A percentile compares a stretch with the other conserved stretches of the same genome.
These are phyloP conservation scores for Gloeopeniophorella convolvens DNA, from an alignment of 768 basidiomycete genomes.

Conservation along the genomic window DNA sequence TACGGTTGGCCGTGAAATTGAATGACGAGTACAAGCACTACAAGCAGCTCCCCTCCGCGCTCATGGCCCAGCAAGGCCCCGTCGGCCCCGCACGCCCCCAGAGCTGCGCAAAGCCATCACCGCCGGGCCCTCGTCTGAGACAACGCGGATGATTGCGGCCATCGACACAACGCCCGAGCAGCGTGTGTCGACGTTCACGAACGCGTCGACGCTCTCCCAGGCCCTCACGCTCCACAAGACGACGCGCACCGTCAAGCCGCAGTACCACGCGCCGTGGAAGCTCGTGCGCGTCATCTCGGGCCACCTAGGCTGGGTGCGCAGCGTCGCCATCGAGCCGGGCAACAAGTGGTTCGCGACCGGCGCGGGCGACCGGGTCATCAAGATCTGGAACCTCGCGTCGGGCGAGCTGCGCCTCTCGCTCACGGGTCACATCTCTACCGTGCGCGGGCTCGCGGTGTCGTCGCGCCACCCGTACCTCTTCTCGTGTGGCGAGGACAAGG, in stretches of 20 bases:
- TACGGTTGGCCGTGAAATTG: constrained; percentile 79
- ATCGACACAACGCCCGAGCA: constrained; percentile 69
- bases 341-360: constrained; percentile 99
- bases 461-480: constrained; percentile 94
- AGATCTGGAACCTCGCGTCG: constrained; percentile 97
- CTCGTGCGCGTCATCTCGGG: constrained; percentile 95
- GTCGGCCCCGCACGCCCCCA: constrained; percentile 74
- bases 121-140: constrained; percentile 55
- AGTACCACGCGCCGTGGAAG: constrained; percentile 95
- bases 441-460: constrained; percentile 90
- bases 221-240: constrained; percentile 92
- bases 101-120: constrained; percentile 62
- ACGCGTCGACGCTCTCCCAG: constrained; percentile 66
- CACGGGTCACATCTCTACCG: constrained; percentile 97
- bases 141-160: constrained; percentile 53
- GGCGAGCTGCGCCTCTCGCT: constrained; percentile 96
- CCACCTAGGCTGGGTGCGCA: constrained; percentile 96
- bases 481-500: constrained; percentile 97
- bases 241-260: constrained; percentile 88
- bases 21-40: constrained; percentile 84
- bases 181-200: constrained; percentile 64
- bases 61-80: constrained; percentile 74
- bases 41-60: constrained; percentile 74
- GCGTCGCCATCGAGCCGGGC: constrained; percentile 93
- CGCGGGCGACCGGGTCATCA: constrained; percentile 95